Evolutionary conservation across 2,329 filamentous ascomycete genomes (phyloP), one percentile per base, ranked within the genome.

Genomic region (Penicillium fuscoglaucum): DNA sequence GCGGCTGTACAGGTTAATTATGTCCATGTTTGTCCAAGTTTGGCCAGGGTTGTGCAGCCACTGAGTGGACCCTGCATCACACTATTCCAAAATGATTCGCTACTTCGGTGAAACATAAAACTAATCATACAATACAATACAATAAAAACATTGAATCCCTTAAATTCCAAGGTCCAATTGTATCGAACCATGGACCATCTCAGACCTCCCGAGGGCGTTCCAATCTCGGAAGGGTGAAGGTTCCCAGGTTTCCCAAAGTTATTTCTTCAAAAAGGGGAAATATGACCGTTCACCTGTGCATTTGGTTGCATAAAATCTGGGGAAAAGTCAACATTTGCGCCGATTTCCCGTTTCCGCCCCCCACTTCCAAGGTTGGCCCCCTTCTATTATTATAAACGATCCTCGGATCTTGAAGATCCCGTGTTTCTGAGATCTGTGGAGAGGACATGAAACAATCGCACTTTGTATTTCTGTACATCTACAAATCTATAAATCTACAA

Each of bases 51-150:
- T 41, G 37, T 43, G 49, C 39, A 31, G 29, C 17, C 28, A 49
- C 37, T 13, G 24, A 13, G 55, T 54, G 55, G 50, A 58, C 55
- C 55, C 55, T 57, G 55, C 17, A 47, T 43, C 6, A 21, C n/a
- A 21, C 50, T 37, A 58, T 58, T 40, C 49, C 33, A 28, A 19
- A 21, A 28, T 55, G 46, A 56, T 39, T 52, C 17, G 53, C 29
- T 26, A n/a, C 7, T 29, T 26, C 9, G 35, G 46, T 48, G 46
- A 48, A 26, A 48, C 46, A 9, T 13, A n/a, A 6, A 17, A 24
- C 17, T 12, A 44, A 28, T 28, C 17, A 24, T 48, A 35, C 45
- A 35, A 7, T 48, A 48, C 9, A n/a, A 8, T 26, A 44, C 4
- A 28, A 44, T 33, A 33, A 13, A 31, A 31, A 13, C 9, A 9